Conservation (phyloP, 169 alveolate species). For the Eimeria mitis region DNA sequence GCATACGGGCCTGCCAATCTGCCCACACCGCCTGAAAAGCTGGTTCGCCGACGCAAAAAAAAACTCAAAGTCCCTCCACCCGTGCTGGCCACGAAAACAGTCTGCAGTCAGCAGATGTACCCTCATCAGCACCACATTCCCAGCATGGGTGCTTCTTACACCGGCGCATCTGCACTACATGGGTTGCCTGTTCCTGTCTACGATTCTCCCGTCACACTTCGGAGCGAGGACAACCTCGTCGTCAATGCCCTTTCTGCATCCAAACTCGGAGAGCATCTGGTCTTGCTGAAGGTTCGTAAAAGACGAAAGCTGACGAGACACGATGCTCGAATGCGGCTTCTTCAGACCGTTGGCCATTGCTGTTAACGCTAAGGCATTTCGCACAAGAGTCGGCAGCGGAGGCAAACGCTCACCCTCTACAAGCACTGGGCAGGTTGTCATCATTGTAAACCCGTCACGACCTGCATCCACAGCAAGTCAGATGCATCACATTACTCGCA, state of each 20-base stretch:
- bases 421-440: constrained; percentile 83
- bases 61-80: background rate
- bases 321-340: constrained; percentile 85
- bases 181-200: constrained; percentile 47
- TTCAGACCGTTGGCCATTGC: constrained; percentile 88
- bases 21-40: background rate
- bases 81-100: background rate
- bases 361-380: constrained; percentile 85
- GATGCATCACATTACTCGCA: background rate
- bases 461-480: constrained; percentile 67
- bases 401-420: constrained; percentile 86
- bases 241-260: constrained; percentile 63
- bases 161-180: background rate
- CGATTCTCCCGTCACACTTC: constrained; percentile 79
- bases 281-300: constrained; percentile 80
- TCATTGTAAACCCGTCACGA: constrained; percentile 83
- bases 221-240: constrained; percentile 79
- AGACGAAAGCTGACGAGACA: constrained; percentile 81
- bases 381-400: constrained; percentile 87
- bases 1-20: background rate
- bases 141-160: background rate
- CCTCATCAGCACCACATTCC: background rate
- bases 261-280: constrained; percentile 78
- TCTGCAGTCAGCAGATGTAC: background rate
- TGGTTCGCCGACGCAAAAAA: constrained; percentile 8